These are phyloP conservation scores for Ophiosphaerella herpotricha DNA, from an alignment of 2,329 filamentous ascomycete species.

Conservation along the genomic window DNA sequence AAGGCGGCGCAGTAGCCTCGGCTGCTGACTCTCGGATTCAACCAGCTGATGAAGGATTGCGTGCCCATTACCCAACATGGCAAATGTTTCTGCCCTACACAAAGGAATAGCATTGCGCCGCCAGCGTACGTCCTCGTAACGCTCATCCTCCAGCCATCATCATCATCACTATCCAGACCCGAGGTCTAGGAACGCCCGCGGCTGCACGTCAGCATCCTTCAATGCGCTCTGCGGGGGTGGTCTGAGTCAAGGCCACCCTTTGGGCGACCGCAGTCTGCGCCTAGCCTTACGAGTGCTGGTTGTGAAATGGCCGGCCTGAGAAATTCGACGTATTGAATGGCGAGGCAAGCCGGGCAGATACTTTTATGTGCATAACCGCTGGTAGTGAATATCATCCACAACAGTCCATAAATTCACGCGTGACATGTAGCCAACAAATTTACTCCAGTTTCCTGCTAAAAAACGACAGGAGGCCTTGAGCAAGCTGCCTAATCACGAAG, in stretches of 20 bases:
- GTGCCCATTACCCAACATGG: neutral
- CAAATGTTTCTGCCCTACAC: neutral
- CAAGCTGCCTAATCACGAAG: neutral
- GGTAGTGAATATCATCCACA: conserved; percentile 4
- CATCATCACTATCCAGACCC: neutral
- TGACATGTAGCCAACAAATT: too few species aligned
- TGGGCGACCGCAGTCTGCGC: conserved; percentile 6
- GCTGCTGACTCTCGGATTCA: neutral
- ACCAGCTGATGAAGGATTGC: conserved; percentile 9
- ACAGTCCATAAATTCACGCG: neutral
- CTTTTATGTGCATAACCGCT: conserved; percentile 9
- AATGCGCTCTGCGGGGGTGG: conserved; percentile 11
- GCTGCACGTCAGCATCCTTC: conserved; percentile 15
- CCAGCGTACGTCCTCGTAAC: conserved; percentile 10
- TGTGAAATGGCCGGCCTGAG: neutral
- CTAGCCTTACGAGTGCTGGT: neutral
- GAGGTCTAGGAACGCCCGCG: conserved; percentile 10
- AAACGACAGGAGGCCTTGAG: too few species aligned
- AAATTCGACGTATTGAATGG: neutral
- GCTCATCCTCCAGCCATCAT: conserved; percentile 4
- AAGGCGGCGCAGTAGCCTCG: conserved; percentile 4
- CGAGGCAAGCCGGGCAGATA: neutral
- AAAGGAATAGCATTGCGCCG: conserved; percentile 10
- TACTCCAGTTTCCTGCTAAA: too few species aligned
- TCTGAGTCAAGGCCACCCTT: conserved; percentile 11